Conservation (phyloP, 345 rosid species). For the Euclidium syriacum region DNA sequence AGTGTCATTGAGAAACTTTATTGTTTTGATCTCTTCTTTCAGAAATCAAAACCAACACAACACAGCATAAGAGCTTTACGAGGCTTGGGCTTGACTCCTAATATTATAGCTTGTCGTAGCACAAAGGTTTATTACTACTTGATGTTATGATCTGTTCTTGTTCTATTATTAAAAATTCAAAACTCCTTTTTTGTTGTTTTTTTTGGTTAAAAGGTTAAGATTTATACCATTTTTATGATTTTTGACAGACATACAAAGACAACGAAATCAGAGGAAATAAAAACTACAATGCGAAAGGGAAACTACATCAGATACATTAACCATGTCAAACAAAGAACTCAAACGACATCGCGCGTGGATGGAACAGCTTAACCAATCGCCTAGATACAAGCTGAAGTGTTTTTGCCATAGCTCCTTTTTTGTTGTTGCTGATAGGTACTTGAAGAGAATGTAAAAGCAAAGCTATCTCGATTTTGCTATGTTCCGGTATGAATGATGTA, state of each 20-base stretch:
- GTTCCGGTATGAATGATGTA: constrained; percentile 40
- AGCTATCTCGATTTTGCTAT: constrained; percentile 73
- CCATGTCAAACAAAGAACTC: too few species aligned
- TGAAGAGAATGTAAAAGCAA: constrained; percentile 53
- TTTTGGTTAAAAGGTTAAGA: too few species aligned
- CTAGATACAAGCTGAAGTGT: too few species aligned
- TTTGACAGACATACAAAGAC: too few species aligned
- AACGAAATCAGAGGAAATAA: too few species aligned
- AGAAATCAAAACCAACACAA: constrained; percentile 92
- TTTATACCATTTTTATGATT: too few species aligned
- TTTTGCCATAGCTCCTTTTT: too few species aligned
- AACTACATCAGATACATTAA: too few species aligned
- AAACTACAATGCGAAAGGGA: too few species aligned
- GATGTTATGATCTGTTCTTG: neutral
- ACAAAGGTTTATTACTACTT: constrained; percentile 47
- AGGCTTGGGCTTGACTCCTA: constrained; percentile 69
- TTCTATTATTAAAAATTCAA: neutral
- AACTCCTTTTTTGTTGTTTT: neutral
- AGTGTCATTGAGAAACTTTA: neutral
- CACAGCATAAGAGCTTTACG: constrained; percentile 69
- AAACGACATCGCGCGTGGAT: too few species aligned
- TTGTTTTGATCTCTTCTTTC: neutral
- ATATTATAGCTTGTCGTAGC: constrained; percentile 78
- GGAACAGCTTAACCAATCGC: too few species aligned
- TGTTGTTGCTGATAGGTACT: too few species aligned